phyloP scores from a whole-genome alignment of 1,284 basidiomycete genomes.

The Trichosporon sp. region DNA sequence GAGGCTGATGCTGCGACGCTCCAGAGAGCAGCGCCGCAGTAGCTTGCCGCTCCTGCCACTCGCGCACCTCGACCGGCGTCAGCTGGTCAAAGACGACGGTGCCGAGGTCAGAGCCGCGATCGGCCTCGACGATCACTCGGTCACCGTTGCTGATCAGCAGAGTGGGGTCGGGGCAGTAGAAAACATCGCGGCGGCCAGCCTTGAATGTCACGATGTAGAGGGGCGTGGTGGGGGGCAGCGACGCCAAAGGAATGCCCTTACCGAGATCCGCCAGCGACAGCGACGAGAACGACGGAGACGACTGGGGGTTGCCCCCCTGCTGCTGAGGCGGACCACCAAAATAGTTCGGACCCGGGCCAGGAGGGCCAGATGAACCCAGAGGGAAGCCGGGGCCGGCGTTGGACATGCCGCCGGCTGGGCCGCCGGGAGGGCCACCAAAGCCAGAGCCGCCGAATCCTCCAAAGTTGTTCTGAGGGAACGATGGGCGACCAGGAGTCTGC shows the following conservation, averaged over 20 bases:
- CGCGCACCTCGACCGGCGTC: constrained; percentile 86
- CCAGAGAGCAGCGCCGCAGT: constrained; percentile 53
- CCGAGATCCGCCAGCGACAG: constrained; percentile 70
- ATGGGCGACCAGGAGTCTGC: constrained; percentile 29
- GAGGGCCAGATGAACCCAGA: constrained; percentile 1
- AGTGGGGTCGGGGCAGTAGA: constrained; percentile 74
- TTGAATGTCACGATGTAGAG: constrained; percentile 98
- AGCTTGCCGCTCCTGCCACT: constrained; percentile 75
- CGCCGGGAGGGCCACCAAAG: constrained; percentile 21
- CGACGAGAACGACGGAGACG: constrained; percentile 49
- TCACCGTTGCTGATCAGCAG: constrained; percentile 70
- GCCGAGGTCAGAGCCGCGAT: constrained; percentile 89
- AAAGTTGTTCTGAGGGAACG: constrained; percentile 31
- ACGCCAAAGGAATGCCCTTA: constrained; percentile 81
- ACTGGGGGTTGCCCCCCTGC: constrained; percentile 34
- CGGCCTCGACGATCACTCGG: constrained; percentile 91
- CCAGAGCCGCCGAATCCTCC: constrained; percentile 28
- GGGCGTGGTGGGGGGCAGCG: constrained; percentile 79
- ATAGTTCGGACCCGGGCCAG: constrained; percentile 21
- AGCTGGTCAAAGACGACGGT: constrained; percentile 87
- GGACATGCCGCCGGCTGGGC: background rate
- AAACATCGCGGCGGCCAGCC: constrained; percentile 90
- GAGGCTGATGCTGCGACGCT: constrained; percentile 54
- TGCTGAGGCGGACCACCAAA: constrained; percentile 16
- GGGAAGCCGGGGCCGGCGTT: constrained; percentile 14